These are phyloP conservation scores for Chaetomium fimeti DNA, from an alignment of 495 filamentous ascomycete species.

Conservation along the genomic window DNA sequence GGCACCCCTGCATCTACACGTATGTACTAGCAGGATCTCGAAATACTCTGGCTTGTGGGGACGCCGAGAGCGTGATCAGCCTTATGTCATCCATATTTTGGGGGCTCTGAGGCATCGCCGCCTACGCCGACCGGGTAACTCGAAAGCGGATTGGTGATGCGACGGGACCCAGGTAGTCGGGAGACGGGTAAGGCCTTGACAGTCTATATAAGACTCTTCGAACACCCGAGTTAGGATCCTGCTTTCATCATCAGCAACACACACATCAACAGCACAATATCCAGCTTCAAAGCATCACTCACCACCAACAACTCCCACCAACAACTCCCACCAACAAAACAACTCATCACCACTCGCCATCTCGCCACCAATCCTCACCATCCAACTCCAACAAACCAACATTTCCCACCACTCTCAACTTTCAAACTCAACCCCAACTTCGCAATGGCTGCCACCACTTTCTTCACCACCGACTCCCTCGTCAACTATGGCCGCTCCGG, in stretches of 20 bases:
- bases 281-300: constrained; percentile 11
- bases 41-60: constrained; percentile 18
- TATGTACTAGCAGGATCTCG: constrained; percentile 2
- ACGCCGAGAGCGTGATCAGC: constrained; percentile 12
- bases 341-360: neutral
- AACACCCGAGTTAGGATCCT: constrained; percentile 24
- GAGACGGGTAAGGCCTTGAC: neutral
- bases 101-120: constrained; percentile 20
- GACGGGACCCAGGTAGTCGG: neutral
- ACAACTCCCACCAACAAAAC: neutral
- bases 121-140: constrained; percentile 18
- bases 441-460: constrained; percentile 46
- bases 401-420: constrained; percentile 18
- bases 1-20: constrained; percentile 1
- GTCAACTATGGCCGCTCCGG: constrained; percentile 56
- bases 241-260: constrained; percentile 38
- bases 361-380: constrained; percentile 14
- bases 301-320: constrained; percentile 13
- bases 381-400: constrained; percentile 8
- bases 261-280: constrained; percentile 23
- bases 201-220: constrained; percentile 36
- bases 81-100: constrained; percentile 26
- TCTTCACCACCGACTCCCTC: constrained; percentile 48
- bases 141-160: constrained; percentile 11
- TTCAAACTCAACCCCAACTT: constrained; percentile 20